Conservation (phyloP, 176 grass and related monocot genomes). For the Zea luxurians region DNA sequence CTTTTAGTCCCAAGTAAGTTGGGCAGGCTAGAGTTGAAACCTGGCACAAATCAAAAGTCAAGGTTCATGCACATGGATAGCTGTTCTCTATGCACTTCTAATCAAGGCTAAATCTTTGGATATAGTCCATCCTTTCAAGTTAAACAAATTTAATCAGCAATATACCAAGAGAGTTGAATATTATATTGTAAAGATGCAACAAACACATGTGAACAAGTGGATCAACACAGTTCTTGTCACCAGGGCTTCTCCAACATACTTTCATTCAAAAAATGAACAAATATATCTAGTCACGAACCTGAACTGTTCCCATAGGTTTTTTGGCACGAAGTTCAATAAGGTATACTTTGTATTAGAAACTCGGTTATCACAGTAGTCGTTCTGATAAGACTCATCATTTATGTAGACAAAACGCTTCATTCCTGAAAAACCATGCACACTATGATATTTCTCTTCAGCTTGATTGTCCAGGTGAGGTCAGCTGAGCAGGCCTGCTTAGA, state of each 20-base stretch:
- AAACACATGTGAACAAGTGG: background rate
- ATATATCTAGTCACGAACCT: constrained; percentile 21
- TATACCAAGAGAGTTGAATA: constrained; percentile 1
- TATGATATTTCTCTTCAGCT: constrained; percentile 28
- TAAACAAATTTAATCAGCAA: background rate
- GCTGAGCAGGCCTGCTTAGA: constrained; percentile 25
- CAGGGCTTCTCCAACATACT: constrained; percentile 1
- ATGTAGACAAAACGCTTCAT: constrained; percentile 99
- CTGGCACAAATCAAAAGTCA: no score
- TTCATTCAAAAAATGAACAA: background rate
- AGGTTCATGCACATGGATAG: no score
- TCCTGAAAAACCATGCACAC: constrained; percentile 34
- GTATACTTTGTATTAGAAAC: constrained; percentile 94
- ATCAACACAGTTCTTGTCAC: background rate
- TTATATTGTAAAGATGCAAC: background rate
- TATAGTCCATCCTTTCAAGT: no score
- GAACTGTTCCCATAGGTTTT: constrained; percentile 98
- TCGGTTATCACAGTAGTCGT: constrained; percentile 69
- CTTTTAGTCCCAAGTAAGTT: no score
- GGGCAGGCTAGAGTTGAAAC: no score
- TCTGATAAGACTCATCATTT: constrained; percentile 89
- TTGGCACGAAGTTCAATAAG: constrained; percentile 84
- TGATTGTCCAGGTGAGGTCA: constrained; percentile 29
- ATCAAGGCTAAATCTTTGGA: no score
- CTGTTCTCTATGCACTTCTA: no score